phyloP scores from a whole-genome alignment of 179 eudicot species.

The Drosera spatulata region DNA sequence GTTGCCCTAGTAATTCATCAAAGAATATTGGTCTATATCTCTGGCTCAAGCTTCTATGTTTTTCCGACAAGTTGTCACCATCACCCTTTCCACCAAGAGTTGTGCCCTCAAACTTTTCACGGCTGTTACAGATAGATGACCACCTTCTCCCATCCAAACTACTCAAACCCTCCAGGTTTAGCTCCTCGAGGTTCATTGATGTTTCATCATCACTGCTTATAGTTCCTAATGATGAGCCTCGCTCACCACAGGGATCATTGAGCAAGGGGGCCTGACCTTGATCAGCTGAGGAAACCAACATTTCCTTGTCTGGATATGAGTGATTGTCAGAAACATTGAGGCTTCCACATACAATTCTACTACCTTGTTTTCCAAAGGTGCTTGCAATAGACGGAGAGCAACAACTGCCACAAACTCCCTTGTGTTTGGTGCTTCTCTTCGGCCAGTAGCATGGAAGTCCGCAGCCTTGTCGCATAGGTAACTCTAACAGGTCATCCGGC shows the following conservation, averaged over 20 bases:
- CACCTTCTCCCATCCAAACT: constrained; percentile 95
- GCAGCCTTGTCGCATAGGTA: constrained; percentile 79
- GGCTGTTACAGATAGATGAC: constrained; percentile 81
- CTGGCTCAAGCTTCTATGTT: constrained; percentile 66
- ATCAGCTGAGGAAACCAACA: constrained; percentile 32
- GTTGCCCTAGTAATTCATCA: constrained; percentile 85
- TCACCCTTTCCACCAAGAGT: constrained; percentile 47
- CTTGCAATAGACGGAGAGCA: constrained; percentile 93
- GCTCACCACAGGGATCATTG: constrained; percentile 40
- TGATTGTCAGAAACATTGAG: constrained; percentile 30
- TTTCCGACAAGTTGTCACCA: constrained; percentile 56
- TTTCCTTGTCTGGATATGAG: constrained; percentile 40
- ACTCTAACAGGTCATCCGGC: constrained; percentile 51
- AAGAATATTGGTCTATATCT: constrained; percentile 87
- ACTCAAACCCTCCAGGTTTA: constrained; percentile 86
- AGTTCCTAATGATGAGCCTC: constrained; percentile 58
- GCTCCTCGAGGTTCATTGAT: constrained; percentile 73
- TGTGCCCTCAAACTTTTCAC: constrained; percentile 50
- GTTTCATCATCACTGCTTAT: constrained; percentile 73
- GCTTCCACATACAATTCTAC: constrained; percentile 64
- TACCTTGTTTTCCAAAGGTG: constrained; percentile 69
- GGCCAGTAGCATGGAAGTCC: constrained; percentile 97
- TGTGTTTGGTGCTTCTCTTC: constrained; percentile 60
- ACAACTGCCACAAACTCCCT: constrained; percentile 59
- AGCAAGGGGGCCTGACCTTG: constrained; percentile 74